phyloP scores from a whole-genome alignment of 345 rosid genomes.

The Sonneratia alba region DNA sequence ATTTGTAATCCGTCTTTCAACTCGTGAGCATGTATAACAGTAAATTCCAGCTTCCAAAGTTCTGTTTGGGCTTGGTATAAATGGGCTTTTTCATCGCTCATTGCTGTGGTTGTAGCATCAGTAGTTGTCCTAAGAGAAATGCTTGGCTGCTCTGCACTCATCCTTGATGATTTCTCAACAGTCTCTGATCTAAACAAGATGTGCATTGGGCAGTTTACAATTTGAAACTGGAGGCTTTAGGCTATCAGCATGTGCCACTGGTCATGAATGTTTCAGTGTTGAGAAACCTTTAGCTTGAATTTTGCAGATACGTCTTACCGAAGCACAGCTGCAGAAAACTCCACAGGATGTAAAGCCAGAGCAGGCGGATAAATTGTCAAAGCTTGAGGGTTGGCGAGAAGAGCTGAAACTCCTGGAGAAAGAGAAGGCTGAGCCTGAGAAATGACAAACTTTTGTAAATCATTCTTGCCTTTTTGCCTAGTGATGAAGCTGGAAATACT shows the following conservation, averaged over 20 bases:
- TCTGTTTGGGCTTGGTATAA: too few relatives aligned
- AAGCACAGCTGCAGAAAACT: constrained; percentile 71
- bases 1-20: too few relatives aligned
- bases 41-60: too few relatives aligned
- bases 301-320: constrained; percentile 73
- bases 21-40: too few relatives aligned
- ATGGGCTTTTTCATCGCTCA: background rate
- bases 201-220: background rate
- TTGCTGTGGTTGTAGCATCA: background rate
- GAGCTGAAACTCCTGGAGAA: constrained; percentile 71
- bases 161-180: background rate
- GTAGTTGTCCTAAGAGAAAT: background rate
- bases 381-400: constrained; percentile 68
- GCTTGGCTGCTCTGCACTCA: background rate
- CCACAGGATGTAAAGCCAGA: constrained; percentile 50
- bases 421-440: constrained; percentile 29
- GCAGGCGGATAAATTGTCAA: constrained; percentile 60
- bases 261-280: background rate
- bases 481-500: background rate
- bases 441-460: constrained; percentile 13
- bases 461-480: background rate
- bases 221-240: background rate
- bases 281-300: constrained; percentile 9
- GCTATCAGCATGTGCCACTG: background rate
- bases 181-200: background rate